phyloP scores from a whole-genome alignment of 1,139 yeast genomes.

The Candida pseudoviswanathii region DNA sequence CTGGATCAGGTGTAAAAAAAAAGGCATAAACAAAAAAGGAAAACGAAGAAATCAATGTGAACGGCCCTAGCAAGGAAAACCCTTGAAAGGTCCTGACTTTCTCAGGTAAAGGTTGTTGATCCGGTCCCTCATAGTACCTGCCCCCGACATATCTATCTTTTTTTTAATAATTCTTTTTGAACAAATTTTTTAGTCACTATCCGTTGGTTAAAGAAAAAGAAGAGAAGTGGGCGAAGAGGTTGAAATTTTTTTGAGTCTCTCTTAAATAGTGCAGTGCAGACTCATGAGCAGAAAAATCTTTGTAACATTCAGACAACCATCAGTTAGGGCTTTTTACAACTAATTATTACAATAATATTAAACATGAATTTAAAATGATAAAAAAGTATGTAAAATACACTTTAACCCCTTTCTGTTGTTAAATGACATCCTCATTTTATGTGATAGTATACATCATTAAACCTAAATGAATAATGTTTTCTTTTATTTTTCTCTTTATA shows the following conservation, averaged over 20 bases:
- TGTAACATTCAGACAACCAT: not conserved
- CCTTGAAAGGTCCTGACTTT: slow-evolving; percentile 19
- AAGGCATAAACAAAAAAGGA: slow-evolving; percentile 14
- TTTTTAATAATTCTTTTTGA: slow-evolving; percentile 13
- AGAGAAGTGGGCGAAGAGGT: slow-evolving; percentile 5
- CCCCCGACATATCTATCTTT: slow-evolving; percentile 20
- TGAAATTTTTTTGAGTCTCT: slow-evolving; percentile 5
- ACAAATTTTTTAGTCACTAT: slow-evolving; percentile 31
- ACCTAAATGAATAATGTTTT: slow-evolving; percentile 3
- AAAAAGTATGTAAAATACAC: slow-evolving; percentile 19
- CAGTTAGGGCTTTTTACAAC: no score
- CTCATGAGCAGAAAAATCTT: no score
- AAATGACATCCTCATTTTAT: slow-evolving; percentile 6
- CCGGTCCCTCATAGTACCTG: slow-evolving; percentile 8
- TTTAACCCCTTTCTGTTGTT: slow-evolving; percentile 12
- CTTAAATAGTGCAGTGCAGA: not conserved
- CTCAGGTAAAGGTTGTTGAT: slow-evolving; percentile 14
- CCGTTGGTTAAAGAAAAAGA: slow-evolving; percentile 47
- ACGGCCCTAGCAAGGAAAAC: slow-evolving; percentile 17
- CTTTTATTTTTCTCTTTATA: slow-evolving; percentile 6
- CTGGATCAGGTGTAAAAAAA: slow-evolving; percentile 16
- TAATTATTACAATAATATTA: slow-evolving; percentile 13
- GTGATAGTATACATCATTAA: slow-evolving; percentile 7
- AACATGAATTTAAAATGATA: slow-evolving; percentile 15
- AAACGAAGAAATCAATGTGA: slow-evolving; percentile 13